These are phyloP conservation scores for Amaranthus cruentus DNA, from an alignment of 148 eudicot genomes.

Conservation along the genomic window DNA sequence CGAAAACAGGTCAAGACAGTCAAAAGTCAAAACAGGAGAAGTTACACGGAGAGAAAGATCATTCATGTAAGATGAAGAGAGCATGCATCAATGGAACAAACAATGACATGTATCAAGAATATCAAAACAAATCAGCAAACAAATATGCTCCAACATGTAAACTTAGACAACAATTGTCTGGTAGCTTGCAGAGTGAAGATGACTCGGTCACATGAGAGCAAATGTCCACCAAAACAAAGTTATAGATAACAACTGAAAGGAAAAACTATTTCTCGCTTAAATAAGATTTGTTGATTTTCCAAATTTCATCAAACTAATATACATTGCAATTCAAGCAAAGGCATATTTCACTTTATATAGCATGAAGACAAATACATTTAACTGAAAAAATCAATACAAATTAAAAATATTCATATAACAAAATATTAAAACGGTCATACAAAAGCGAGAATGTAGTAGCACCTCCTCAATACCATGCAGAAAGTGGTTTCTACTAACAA, in stretches of 20 bases:
- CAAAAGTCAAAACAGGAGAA: not conserved
- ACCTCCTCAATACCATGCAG: constrained; percentile 84
- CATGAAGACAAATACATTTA: not conserved
- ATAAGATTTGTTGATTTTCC: not conserved
- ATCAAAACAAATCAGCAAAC: not conserved
- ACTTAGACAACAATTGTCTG: not conserved
- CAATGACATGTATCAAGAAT: not conserved
- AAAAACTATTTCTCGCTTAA: not conserved
- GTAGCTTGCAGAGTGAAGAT: not conserved
- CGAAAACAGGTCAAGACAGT: not conserved
- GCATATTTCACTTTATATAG: not conserved
- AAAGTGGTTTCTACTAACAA: constrained; percentile 88
- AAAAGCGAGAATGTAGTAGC: constrained; percentile 3
- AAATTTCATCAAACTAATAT: not conserved
- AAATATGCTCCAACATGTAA: not conserved
- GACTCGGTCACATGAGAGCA: not conserved
- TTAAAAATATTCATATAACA: not conserved
- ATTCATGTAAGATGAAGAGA: not conserved
- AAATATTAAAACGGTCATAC: not conserved
- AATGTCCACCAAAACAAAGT: not conserved
- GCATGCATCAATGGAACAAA: not conserved
- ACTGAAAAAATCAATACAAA: not conserved
- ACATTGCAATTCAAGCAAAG: not conserved
- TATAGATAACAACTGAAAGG: not conserved
- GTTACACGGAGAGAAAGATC: not conserved